Evolutionary conservation across 129 eudicot genomes (phyloP).

Genomic region (Lonicera japonica): DNA sequence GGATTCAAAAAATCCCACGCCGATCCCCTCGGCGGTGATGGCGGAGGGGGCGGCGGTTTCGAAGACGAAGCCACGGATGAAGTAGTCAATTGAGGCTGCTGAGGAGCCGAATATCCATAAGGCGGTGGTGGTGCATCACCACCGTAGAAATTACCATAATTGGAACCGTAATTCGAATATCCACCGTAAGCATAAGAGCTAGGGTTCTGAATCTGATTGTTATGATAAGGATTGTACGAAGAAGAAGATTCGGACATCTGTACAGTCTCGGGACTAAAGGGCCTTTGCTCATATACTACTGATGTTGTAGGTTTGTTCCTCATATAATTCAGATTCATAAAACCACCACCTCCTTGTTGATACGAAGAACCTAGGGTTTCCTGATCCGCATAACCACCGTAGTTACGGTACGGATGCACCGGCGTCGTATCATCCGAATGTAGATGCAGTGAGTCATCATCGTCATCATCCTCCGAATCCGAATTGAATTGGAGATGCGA

Average conservation of each 20-base stretch:
- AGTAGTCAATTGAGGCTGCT: constrained; percentile 12
- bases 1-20: constrained; percentile 83
- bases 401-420: constrained; percentile 22
- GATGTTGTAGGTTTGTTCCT: constrained; percentile 55
- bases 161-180: neutral
- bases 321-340: constrained; percentile 65
- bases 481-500: constrained; percentile 69
- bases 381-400: constrained; percentile 18
- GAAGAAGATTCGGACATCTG: constrained; percentile 44
- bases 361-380: constrained; percentile 22
- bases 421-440: constrained; percentile 25
- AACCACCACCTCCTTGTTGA: constrained; percentile 34
- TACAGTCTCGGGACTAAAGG: constrained; percentile 48
- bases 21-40: constrained; percentile 56
- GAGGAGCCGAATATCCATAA: constrained; percentile 27
- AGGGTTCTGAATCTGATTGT: constrained; percentile 19
- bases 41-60: constrained; percentile 69
- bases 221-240: constrained; percentile 29
- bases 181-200: constrained; percentile 11
- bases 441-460: constrained; percentile 41
- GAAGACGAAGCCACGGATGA: constrained; percentile 27
- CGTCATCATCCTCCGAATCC: constrained; percentile 48
- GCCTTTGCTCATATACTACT: constrained; percentile 68
- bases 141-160: neutral
- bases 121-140: neutral